Evolutionary conservation across 306 rosid genomes (phyloP), one percentile per base, ranked within the genome.

Genomic region (Parietaria judaica): DNA sequence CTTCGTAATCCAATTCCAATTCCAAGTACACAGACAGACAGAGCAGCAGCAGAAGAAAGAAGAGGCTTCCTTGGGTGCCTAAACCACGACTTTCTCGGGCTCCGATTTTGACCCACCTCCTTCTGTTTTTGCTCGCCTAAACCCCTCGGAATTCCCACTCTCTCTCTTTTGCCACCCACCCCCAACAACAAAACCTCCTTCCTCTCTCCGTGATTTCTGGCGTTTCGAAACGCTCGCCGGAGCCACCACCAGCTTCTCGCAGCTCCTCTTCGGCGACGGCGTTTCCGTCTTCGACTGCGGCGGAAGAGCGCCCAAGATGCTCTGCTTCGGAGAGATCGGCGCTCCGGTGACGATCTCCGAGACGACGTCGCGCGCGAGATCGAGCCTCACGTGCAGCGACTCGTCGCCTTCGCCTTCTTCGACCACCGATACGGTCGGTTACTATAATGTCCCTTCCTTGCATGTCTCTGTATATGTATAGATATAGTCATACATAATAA

Each of bases 81-180:
- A 51, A 77, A 79, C 86, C 90, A 90, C 86, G 86, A 86, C 83
- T 84, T 84, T 90, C 94, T 90, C 86, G 97, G 95, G 88, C 72
- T 79, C 61, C 68, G 88, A 14, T n/a, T 9, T 47, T 14, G 34
- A 3, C 5, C 12, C 5, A 3, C 4, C 11, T 36, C 23, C 14
- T 16, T 14, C 41, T 35, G 12, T 36, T 15, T 57, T 45, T 36
- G 31, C 54, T 36, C n/a, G n/a, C n/a, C n/a, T n/a, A n/a, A n/a
- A n/a, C 16, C 51, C 4, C 58, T 23, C 31, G 31, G 31, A 23
- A 23, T 23, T 23, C 31, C 2, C 31, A 23, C 31, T 23, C 31
- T 63, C 49, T n/a, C 13, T 38, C 9, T 63, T 35, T 9, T 44
- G 13, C 11, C 12, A 48, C 38, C 14, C 39, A n/a, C 31, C 31